Evolutionary conservation across 1,284 basidiomycete genomes (phyloP).

Genomic region (Fistulinella cinereoalba): DNA sequence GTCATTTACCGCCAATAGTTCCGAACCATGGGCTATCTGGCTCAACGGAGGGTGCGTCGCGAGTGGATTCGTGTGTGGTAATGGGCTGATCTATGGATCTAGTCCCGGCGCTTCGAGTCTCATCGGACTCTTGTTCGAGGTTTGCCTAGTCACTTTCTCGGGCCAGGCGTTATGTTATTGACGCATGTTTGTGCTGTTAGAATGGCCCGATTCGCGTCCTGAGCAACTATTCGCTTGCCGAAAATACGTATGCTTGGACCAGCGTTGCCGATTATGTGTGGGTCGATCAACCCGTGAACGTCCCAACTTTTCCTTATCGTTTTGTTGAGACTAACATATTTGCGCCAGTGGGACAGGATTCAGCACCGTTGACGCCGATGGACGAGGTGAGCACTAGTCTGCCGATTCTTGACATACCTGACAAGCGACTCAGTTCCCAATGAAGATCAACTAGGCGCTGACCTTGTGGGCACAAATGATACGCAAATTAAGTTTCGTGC

Average conservation of each 20-base stretch:
- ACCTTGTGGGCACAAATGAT: constrained; percentile 58
- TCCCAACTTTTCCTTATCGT: neutral
- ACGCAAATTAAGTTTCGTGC: neutral
- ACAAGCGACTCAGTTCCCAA: constrained; percentile 47
- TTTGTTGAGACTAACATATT: neutral
- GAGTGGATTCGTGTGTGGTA: constrained; percentile 4
- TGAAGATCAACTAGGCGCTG: constrained; percentile 63
- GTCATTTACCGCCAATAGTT: constrained; percentile 48
- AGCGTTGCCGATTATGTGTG: constrained; percentile 61
- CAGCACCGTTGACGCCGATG: constrained; percentile 57
- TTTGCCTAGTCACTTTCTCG: constrained; percentile 29
- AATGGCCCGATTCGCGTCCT: constrained; percentile 64
- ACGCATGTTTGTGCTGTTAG: constrained; percentile 31
- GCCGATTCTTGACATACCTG: neutral
- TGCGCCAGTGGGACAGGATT: constrained; percentile 55
- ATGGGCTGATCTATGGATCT: neutral
- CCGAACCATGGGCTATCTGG: constrained; percentile 71
- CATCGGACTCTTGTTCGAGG: constrained; percentile 62
- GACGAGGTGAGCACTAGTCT: constrained; percentile 44
- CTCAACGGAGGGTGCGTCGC: constrained; percentile 66
- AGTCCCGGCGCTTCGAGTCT: constrained; percentile 71
- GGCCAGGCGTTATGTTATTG: constrained; percentile 10
- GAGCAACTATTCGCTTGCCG: constrained; percentile 44
- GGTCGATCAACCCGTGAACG: constrained; percentile 71
- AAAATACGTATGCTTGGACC: constrained; percentile 57